Evolutionary conservation across 495 filamentous ascomycete genomes (phyloP).

Genomic region (Extremus antarcticus): DNA sequence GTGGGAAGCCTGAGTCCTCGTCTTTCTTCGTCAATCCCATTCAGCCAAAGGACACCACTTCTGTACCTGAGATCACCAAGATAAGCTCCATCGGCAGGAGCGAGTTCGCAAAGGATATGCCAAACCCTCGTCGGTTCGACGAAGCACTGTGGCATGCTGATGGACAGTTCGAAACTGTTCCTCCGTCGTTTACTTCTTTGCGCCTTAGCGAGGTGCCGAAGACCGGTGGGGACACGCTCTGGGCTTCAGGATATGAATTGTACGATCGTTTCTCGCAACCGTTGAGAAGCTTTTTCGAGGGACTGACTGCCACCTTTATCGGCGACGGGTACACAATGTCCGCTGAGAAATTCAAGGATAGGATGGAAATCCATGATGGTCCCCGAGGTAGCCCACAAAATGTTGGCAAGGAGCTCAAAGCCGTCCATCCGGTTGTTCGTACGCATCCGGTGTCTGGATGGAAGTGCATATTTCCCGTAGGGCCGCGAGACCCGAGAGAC

Average conservation of each 20-base stretch:
- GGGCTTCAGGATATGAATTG: conserved; percentile 55
- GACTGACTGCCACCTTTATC: conserved; percentile 55
- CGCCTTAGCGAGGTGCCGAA: conserved; percentile 46
- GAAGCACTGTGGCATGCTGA: conserved; percentile 25
- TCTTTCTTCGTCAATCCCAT: conserved; percentile 63
- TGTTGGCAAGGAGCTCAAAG: conserved; percentile 47
- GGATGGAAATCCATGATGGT: conserved; percentile 45
- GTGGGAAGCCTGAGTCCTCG: conserved; percentile 35
- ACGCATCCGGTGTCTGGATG: conserved; percentile 61
- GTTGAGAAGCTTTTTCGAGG: conserved; percentile 57
- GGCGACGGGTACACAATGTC: conserved; percentile 49
- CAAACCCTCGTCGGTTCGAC: conserved; percentile 14
- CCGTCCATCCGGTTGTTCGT: background rate
- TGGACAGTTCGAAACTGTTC: conserved; percentile 32
- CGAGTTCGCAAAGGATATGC: conserved; percentile 16
- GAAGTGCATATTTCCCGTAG: conserved; percentile 60
- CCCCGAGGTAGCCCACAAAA: conserved; percentile 57
- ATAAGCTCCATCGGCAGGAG: conserved; percentile 53
- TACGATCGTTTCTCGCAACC: conserved; percentile 63
- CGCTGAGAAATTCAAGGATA: conserved; percentile 38
- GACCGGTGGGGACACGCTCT: conserved; percentile 49
- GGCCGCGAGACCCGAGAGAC: too few relatives aligned
- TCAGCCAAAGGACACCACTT: conserved; percentile 47
- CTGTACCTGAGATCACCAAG: conserved; percentile 59
- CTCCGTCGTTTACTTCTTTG: conserved; percentile 26